Base-by-base conservation (phyloP, 495 filamentous ascomycete species). In the Tuber melanosporum region DNA sequence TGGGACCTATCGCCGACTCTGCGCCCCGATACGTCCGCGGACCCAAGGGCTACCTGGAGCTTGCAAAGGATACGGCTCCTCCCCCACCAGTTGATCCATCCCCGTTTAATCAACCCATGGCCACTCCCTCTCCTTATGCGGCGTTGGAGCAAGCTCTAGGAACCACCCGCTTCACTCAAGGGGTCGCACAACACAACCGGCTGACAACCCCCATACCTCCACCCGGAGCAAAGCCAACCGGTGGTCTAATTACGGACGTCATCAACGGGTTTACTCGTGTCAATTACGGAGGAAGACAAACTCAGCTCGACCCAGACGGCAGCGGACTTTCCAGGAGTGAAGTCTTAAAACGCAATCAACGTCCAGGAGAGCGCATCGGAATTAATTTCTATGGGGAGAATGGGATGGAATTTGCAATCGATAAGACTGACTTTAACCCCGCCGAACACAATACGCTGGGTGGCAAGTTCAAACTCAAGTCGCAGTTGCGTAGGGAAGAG, bases 121-220 rank as follows among this genome's bases (percentile, higher is more conserved):
- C 3, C 14, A 17, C 26, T 36, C 26, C 57, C 57, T 66, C 57
- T 36, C 57, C 57, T 2, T 66, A 36, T 66, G 57, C 57, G 14
- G 57, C 57, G 26, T 66, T 66, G 57, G 57, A 66, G 32, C 26
- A 66, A 66, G 57, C 57, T 66, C 26, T 66, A 36, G 57, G 57
- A 66, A 66, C 57, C 32, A 66, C 57, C 26, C 57, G 57, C 57
- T 66, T 66, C 26, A 66, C 57, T 36, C 57, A 66, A 66, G 14
- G 26, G 14, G 57, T 36, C 26, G 14, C 26, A 1, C 14, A 66
- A 66, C 57, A 6, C 26, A 36, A 26, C 4, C 57, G 1, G 3
- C 14, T 32, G 12, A 26, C 12, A 36, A 14, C 12, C 14, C 57
- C 57, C 57, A 66, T 36, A 36, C 57, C 57, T 36, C 57, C 26